Base-by-base conservation (phyloP, 345 rosid genomes). In the Eucalyptus sp. region DNA sequence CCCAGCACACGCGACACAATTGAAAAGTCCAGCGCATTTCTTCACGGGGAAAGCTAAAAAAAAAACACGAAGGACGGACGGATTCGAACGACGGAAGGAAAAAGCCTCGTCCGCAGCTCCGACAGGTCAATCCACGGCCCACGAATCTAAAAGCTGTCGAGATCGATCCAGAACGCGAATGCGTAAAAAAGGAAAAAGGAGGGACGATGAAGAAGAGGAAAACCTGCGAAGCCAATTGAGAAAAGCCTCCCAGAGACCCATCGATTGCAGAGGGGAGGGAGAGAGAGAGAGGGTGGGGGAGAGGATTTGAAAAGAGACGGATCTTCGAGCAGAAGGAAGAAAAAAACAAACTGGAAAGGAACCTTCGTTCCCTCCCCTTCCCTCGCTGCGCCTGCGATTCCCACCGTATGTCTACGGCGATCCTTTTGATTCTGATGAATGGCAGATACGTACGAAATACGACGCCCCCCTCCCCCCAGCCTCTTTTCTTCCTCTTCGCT, bases 201-300 rank as follows among this genome's bases (percentile, higher is more conserved):
- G 52, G 44, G 15, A 41, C 41, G 41, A 18, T 20, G 81, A 33
- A 33, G 58, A 87, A 33, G 87, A 56, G 81, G 79, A 33, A 15
- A 76, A 94, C 97, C 96, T 95, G 64, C 96, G 97, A 86, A 95
- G 97, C 97, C 97, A 95, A 92, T 94, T 94, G 93, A 95, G 96
- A 90, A 95, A 90, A 89, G 95, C 95, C 91, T 95, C 97, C 94
- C 92, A 95, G 68, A 94, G 92, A 52, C 96, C 96, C 97, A 95
- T 95, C 2, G 81, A 41, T 76, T 76, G 27, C 48, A 11, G 84
- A 64, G 41, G 18, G 4, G 10, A 14, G 10, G 4, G 81, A 33
- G 43, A 66, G 43, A 15, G 18, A 71, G 43, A 4, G 81, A 71
- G 43, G 31, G 22, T 4, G 20, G 2, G 80, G 18, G 43, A n/a